Percentiles rank a stretch among this genome's conserved stretches.
Evolutionary conservation across 192 early-diverging fungal species (phyloP).

Genomic region (Geranomyces michiganensis): DNA sequence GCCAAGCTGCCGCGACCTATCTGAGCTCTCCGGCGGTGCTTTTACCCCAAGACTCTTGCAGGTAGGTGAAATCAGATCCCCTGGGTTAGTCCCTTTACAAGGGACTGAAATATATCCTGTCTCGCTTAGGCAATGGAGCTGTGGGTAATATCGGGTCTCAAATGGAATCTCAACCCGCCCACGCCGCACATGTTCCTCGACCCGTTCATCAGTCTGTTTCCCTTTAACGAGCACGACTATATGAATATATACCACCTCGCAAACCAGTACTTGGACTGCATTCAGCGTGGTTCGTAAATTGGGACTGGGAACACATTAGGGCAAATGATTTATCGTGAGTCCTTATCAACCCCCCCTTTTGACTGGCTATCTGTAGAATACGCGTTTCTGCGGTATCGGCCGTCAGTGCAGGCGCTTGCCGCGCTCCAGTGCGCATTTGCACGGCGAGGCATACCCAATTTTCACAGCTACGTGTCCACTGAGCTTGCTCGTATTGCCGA

Average conservation of each 20-base stretch:
- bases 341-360: too few species aligned
- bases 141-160: conserved; percentile 10
- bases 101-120: not conserved
- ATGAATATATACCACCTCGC: not conserved
- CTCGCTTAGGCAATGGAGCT: conserved; percentile 24
- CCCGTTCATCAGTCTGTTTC: conserved; percentile 18
- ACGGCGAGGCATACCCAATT: not conserved
- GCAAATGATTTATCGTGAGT: not conserved
- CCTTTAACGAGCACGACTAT: not conserved
- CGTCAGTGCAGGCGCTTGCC: conserved; percentile 33
- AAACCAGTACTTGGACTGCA: not conserved
- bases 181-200: conserved; percentile 37
- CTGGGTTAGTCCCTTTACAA: not conserved
- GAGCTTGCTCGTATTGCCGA: conserved; percentile 9
- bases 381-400: conserved; percentile 17
- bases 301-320: too few species aligned
- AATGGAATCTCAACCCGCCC: conserved; percentile 25
- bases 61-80: conserved; percentile 10
- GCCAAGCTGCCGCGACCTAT: conserved; percentile 26
- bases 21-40: conserved; percentile 21
- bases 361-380: conserved; percentile 13
- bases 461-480: not conserved
- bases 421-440: conserved; percentile 17
- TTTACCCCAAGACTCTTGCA: conserved; percentile 10
- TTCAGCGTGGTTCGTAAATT: not conserved